phyloP scores from a whole-genome alignment of 495 filamentous ascomycete species.

The Xylaria sp. region DNA sequence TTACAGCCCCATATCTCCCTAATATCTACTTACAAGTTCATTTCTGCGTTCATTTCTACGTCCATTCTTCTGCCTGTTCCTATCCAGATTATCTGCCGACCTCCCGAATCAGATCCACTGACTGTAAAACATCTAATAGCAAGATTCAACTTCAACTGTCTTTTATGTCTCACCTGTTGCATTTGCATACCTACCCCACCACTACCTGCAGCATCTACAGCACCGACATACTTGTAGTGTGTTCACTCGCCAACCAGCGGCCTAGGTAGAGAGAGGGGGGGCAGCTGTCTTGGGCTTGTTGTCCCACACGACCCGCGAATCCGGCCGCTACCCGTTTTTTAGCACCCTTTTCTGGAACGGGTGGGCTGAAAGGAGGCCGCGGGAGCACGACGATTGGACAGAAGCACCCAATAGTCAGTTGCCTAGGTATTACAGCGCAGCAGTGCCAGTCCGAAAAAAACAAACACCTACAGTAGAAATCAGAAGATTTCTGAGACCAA shows the following conservation, averaged over 20 bases:
- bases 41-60: neutral
- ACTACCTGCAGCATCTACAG: too few species aligned
- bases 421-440: neutral
- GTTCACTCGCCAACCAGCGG: neutral
- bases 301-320: constrained; percentile 23
- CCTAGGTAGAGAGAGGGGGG: neutral
- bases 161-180: neutral
- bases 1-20: neutral
- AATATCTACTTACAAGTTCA: neutral
- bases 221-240: too few species aligned
- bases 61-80: neutral
- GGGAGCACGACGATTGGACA: constrained; percentile 9
- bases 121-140: neutral
- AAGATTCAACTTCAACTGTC: neutral
- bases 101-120: neutral
- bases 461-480: neutral
- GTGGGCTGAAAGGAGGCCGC: constrained; percentile 1
- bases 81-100: neutral
- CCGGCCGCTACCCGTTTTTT: constrained; percentile 20
- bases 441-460: constrained; percentile 8
- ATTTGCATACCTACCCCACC: constrained; percentile 4
- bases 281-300: constrained; percentile 1
- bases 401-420: constrained; percentile 6
- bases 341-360: constrained; percentile 7
- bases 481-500: neutral